Percentiles rank a stretch among this genome's conserved stretches.
Conservation (phyloP, 805 yeast genomes). For the Limtongozyma cylindracea region DNA sequence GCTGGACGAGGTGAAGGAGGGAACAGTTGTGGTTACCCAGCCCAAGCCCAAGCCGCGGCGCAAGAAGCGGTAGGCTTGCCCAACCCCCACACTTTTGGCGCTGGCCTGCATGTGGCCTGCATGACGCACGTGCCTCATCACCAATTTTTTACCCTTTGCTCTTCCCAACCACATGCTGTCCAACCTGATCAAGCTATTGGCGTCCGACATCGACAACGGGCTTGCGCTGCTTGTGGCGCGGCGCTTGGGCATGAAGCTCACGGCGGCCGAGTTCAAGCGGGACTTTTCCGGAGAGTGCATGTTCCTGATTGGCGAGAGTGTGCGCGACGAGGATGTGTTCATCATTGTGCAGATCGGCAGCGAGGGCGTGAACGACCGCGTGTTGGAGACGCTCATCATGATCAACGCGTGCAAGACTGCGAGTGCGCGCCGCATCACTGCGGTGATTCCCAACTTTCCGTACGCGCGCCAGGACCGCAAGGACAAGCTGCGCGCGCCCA, state of each 20-base stretch:
- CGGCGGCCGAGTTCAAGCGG: constrained; percentile 37
- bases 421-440: constrained; percentile 81
- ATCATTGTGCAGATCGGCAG: constrained; percentile 58
- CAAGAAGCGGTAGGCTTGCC: no score
- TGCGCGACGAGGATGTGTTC: constrained; percentile 77
- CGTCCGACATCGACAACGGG: constrained; percentile 43
- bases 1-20: constrained; percentile 48
- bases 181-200: constrained; percentile 21
- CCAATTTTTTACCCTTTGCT: no score
- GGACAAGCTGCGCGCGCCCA: constrained; percentile 90
- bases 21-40: constrained; percentile 24
- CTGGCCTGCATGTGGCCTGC: no score
- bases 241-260: constrained; percentile 29
- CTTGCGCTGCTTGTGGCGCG: constrained; percentile 45
- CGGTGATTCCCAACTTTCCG: constrained; percentile 87
- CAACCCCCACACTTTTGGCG: no score
- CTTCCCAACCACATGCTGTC: no score
- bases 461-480: constrained; percentile 95
- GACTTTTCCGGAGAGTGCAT: constrained; percentile 55
- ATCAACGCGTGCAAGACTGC: constrained; percentile 92
- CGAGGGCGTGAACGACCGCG: constrained; percentile 59
- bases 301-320: constrained; percentile 62
- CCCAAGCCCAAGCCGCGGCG: constrained; percentile 2
- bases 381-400: constrained; percentile 74
- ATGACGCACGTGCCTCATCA: no score